Evolutionary conservation across 2,329 filamentous ascomycete species (phyloP), one percentile per base, ranked within the genome.

Genomic region (Rhytidhysteron rufulum): DNA sequence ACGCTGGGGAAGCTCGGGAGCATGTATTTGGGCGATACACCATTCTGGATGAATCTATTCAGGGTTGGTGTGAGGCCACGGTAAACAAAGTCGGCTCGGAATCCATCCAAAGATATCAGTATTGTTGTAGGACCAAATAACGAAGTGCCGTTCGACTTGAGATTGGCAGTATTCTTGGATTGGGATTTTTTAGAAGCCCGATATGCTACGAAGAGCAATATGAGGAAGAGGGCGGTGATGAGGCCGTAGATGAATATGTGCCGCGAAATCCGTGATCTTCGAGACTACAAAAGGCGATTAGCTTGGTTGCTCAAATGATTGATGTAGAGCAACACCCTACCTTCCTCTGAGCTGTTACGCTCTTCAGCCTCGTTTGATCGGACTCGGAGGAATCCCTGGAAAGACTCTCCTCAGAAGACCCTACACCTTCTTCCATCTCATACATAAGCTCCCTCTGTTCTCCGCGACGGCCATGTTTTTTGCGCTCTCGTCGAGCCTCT

Each of bases 1-100:
- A 98, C 88, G 17, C 88, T 95, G 0, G 93, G 93, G 51, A 98
- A 98, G 29, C 88, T 94, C 0, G 93, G 93, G 5, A 81, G 77
- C 89, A 98, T 96, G 67, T 91, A 96, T 49, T 82, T 77, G 3
- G 93, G 91, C 5, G 90, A 95, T 9, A 97, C 82, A 21, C 93
- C 93, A 49, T 88, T 81, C 44, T 80, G 78, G 46, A 95, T 74
- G 49, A 98, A 85, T 2, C 82, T 76, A 51, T 82, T 87, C 7
- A 98, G 72, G 2, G 84, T 82, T 1, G 91, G 93, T 1, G 91
- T 96, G 22, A 97, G 69, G 1, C 83, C 85, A 11, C 89, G 82
- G 48, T 85, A 79, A 30, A 98, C 72, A 57, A 96, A 97, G 62
- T 97, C 93, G 16, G 93, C 91, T 13, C 93, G 84, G 70, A 98